Evolutionary conservation across 2,329 filamentous ascomycete species (phyloP).

Genomic region (Fusarium redolens): DNA sequence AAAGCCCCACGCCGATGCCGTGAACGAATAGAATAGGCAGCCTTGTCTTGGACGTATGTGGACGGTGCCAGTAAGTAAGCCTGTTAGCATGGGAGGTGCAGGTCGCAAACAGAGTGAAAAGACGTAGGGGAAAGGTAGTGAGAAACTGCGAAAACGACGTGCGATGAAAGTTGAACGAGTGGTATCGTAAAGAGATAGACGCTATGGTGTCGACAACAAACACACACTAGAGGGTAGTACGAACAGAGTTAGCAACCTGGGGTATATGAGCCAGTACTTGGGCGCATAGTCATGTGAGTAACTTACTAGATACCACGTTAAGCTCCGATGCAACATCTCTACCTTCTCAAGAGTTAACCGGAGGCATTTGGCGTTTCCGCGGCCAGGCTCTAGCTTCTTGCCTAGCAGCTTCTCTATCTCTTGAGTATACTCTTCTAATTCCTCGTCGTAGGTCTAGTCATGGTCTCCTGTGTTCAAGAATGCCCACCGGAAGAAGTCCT

Average conservation of each 20-base stretch:
- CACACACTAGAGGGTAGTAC: slow-evolving; percentile 50
- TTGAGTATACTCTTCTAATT: slow-evolving; percentile 66
- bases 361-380: slow-evolving; percentile 63
- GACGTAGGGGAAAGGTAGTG: slow-evolving; percentile 64
- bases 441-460: slow-evolving; percentile 59
- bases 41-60: slow-evolving; percentile 67
- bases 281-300: not conserved
- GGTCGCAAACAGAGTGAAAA: slow-evolving; percentile 58
- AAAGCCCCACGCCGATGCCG: slow-evolving; percentile 66
- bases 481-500: slow-evolving; percentile 70
- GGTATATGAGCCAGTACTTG: not conserved
- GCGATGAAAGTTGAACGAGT: slow-evolving; percentile 62
- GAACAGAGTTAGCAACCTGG: slow-evolving; percentile 19
- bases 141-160: slow-evolving; percentile 51
- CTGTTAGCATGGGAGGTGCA: slow-evolving; percentile 58
- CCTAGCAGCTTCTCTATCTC: slow-evolving; percentile 64
- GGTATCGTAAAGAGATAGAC: slow-evolving; percentile 50
- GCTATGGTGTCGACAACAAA: slow-evolving; percentile 58
- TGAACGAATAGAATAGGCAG: slow-evolving; percentile 72
- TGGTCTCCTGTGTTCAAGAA: slow-evolving; percentile 63
- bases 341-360: slow-evolving; percentile 70
- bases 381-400: slow-evolving; percentile 61
- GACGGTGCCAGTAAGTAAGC: slow-evolving; percentile 69
- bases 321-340: slow-evolving; percentile 64
- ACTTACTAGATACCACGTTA: slow-evolving; percentile 68